Conservation (phyloP, 345 rosid genomes). For the Acer yangbiense region DNA sequence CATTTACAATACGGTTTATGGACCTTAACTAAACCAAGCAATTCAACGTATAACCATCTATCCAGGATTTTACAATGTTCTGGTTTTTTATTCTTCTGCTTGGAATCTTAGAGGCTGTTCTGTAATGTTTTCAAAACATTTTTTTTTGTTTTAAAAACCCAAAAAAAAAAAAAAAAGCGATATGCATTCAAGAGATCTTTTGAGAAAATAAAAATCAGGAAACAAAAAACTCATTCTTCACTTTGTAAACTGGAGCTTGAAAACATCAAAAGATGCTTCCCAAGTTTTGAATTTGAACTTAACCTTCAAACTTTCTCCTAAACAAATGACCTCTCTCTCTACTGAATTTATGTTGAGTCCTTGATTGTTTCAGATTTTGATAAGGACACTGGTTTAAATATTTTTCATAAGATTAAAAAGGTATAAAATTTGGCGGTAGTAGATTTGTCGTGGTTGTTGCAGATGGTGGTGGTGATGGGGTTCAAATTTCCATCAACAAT, state of each 20-base stretch:
- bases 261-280: no score
- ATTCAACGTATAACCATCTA: no score
- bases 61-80: no score
- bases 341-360: neutral
- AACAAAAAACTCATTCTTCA: neutral
- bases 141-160: neutral
- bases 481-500: neutral
- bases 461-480: neutral
- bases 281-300: neutral
- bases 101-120: neutral
- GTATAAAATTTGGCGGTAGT: neutral
- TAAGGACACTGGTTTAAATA: neutral
- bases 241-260: neutral
- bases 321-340: neutral
- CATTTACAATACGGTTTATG: no score
- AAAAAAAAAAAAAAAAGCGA: neutral
- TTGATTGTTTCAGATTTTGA: neutral
- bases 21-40: no score
- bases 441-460: neutral
- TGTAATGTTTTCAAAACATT: neutral
- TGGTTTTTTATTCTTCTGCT: no score
- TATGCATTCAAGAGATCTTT: neutral
- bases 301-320: neutral
- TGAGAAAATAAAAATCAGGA: neutral
- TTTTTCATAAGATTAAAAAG: neutral